phyloP scores from a whole-genome alignment of 495 filamentous ascomycete genomes.

The Annulohypoxylon bovei region DNA sequence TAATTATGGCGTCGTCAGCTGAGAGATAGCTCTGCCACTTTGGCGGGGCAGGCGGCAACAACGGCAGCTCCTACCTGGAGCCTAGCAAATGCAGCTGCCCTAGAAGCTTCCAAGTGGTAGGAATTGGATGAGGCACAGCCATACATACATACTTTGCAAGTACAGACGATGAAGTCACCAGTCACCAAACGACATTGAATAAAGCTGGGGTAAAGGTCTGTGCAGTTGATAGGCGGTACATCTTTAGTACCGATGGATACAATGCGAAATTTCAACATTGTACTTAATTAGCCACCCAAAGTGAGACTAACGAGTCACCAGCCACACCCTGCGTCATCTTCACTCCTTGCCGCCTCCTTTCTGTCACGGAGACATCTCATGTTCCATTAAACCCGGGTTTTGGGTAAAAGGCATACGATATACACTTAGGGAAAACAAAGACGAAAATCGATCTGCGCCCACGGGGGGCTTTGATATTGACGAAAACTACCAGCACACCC shows the following conservation, averaged over 20 bases:
- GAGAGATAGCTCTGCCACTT: constrained; percentile 35
- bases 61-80: constrained; percentile 21
- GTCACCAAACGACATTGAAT: background rate
- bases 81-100: background rate
- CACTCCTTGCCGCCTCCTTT: constrained; percentile 34
- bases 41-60: constrained; percentile 37
- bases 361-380: constrained; percentile 17
- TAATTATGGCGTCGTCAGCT: constrained; percentile 39
- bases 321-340: constrained; percentile 39
- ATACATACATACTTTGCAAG: constrained; percentile 21
- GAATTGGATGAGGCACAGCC: background rate
- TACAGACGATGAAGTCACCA: constrained; percentile 32
- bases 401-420: constrained; percentile 25
- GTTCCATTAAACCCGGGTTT: constrained; percentile 24
- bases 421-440: constrained; percentile 29
- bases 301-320: background rate
- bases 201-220: constrained; percentile 17
- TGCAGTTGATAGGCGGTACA: constrained; percentile 5
- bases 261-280: background rate
- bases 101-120: background rate
- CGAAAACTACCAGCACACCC: background rate
- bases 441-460: constrained; percentile 21
- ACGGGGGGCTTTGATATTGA: background rate
- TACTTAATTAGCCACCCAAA: background rate
- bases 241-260: constrained; percentile 1